Evolutionary conservation across 1,284 basidiomycete species (phyloP), one percentile per base, ranked within the genome.

Genomic region (Pascua sp.): DNA sequence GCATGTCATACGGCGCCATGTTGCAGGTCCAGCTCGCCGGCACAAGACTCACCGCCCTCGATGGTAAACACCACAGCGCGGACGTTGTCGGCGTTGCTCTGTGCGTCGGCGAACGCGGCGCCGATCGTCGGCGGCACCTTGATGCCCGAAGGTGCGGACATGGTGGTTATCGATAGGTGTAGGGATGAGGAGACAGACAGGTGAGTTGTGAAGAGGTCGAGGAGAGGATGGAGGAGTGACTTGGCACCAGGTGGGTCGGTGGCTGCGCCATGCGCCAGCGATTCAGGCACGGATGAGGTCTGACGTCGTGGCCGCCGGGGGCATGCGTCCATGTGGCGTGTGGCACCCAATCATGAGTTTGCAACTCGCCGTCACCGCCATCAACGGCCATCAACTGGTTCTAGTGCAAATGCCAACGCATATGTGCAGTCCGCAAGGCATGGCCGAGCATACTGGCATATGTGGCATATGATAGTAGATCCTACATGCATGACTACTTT

Each of bases 101-200:
- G 57, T 0, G 74, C 75, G 3, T 56, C 49, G 7, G 69, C 58
- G 61, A 76, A 78, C 4, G 75, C 69, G 13, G 66, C 51, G 13
- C 68, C 58, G 38, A 78, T 60, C 15, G 65, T 55, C 16, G 63
- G 57, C 8, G 76, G 69, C 9, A 78, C 74, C 49, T 71, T 69
- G 68, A 78, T 72, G 40, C 76, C 76, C 18, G 76, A 78, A 12
- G 69, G 72, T 42, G 74, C 73, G 48, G 76, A 78, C 76, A 78
- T 77, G 56, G 24, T 32, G 49, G 17, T 13, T 58, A 32, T 32
- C 24, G 24, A 32, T 32, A 32, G 55, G n/a, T 17, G 39, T 38
- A 44, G 43, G 8, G 48, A 37, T 16, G 36, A 32, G 36, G 15
- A 47, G 38, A 40, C 11, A 37, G 15, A 8, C 11, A 18, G 45